Conservation (phyloP, 192 early-diverging fungal species). For the Kappamyces sp. region DNA sequence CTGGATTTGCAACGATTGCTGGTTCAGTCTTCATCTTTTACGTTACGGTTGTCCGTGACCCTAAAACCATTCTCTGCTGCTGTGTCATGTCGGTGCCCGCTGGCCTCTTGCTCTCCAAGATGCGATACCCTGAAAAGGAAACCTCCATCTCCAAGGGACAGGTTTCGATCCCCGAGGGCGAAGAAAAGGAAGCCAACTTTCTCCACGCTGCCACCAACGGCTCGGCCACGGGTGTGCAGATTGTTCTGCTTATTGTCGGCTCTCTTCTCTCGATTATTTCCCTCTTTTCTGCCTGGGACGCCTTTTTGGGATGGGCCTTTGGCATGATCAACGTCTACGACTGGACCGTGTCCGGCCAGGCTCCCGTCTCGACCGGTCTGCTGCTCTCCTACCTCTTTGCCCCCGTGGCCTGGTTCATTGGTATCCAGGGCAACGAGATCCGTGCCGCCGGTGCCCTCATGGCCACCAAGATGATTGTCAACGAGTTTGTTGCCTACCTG, state of each 20-base stretch:
- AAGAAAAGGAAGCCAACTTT: constrained; percentile 63
- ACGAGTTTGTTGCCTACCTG: constrained; percentile 84
- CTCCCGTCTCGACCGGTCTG: constrained; percentile 49
- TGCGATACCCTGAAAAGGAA: constrained; percentile 79
- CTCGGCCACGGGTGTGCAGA: constrained; percentile 71
- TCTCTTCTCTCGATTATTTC: constrained; percentile 72
- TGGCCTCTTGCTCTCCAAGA: constrained; percentile 76
- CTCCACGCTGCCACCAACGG: constrained; percentile 80
- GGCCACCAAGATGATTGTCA: constrained; percentile 73
- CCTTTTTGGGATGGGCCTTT: constrained; percentile 63
- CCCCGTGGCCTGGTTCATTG: constrained; percentile 67
- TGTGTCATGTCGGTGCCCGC: constrained; percentile 90
- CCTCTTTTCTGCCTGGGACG: constrained; percentile 62
- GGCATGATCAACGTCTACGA: constrained; percentile 44
- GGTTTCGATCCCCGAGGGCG: constrained; percentile 50
- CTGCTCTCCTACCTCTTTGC: constrained; percentile 74
- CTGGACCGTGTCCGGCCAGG: constrained; percentile 44
- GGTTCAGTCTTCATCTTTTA: constrained; percentile 76
- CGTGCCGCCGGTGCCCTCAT: constrained; percentile 58
- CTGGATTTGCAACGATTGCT: constrained; percentile 87
- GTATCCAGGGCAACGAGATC: constrained; percentile 49
- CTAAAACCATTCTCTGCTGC: constrained; percentile 64
- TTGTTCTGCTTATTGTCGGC: constrained; percentile 68
- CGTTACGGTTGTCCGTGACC: constrained; percentile 27
- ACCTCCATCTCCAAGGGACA: constrained; percentile 71